These are phyloP conservation scores for Zymoseptoria tritici DNA, from an alignment of 2,329 filamentous ascomycete genomes.

Conservation along the genomic window DNA sequence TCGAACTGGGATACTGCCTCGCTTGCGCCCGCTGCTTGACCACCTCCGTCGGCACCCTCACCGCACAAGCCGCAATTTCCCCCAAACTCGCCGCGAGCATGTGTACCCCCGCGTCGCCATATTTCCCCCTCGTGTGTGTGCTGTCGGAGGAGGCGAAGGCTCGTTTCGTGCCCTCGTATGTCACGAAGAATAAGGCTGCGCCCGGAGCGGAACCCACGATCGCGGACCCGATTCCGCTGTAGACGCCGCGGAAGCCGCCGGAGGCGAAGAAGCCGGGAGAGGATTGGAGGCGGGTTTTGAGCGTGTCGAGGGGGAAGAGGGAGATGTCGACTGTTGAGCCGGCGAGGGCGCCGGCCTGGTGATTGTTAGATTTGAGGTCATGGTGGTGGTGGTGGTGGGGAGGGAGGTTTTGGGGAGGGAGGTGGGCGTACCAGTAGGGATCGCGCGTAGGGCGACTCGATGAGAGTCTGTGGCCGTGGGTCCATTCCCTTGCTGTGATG, in stretches of 20 bases:
- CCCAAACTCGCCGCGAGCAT: constrained; percentile 81
- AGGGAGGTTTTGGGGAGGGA: neutral
- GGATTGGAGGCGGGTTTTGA: constrained; percentile 95
- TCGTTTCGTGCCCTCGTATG: constrained; percentile 26
- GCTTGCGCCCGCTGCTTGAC: constrained; percentile 96
- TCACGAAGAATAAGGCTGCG: constrained; percentile 84
- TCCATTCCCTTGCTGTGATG: neutral
- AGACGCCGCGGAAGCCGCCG: constrained; percentile 86
- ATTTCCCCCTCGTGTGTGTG: neutral
- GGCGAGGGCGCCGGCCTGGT: constrained; percentile 74
- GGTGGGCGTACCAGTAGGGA: neutral
- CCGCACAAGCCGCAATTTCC: constrained; percentile 84
- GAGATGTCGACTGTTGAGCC: constrained; percentile 95
- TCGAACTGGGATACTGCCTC: constrained; percentile 64
- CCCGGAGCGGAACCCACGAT: constrained; percentile 87
- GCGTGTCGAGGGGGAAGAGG: constrained; percentile 94
- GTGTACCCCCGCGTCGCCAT: constrained; percentile 46
- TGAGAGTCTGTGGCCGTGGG: neutral
- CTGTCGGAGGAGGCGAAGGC: constrained; percentile 1
- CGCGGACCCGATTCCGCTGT: constrained; percentile 83
- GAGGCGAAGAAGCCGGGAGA: constrained; percentile 66
- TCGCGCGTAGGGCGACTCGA: neutral
- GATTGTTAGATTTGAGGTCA: constrained; percentile 7
- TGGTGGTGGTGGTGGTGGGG: neutral
- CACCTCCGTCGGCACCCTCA: constrained; percentile 91